These are phyloP conservation scores for Beauveria bassiana DNA, from an alignment of 2,329 filamentous ascomycete species.

Conservation along the genomic window DNA sequence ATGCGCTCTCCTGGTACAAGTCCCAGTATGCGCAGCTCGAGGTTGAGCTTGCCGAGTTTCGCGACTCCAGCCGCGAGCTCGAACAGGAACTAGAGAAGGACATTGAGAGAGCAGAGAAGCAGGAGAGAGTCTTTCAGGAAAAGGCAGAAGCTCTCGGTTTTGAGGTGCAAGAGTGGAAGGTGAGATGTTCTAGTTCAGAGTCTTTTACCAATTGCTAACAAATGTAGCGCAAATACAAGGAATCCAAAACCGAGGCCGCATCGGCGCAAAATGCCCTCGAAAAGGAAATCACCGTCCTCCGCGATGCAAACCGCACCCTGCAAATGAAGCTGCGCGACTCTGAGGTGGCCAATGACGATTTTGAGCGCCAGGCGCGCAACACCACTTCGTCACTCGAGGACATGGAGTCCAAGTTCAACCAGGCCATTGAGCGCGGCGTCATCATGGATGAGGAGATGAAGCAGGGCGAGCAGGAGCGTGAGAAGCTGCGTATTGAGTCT, in stretches of 20 bases:
- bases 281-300: constrained; percentile 89
- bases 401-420: constrained; percentile 93
- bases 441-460: constrained; percentile 95
- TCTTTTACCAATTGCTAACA: constrained; percentile 11
- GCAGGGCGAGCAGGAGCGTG: constrained; percentile 83
- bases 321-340: constrained; percentile 85
- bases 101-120: constrained; percentile 89
- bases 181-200: constrained; percentile 34
- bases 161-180: constrained; percentile 98
- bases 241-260: constrained; percentile 83
- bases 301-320: constrained; percentile 74
- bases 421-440: constrained; percentile 83
- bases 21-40: constrained; percentile 89
- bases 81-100: constrained; percentile 95
- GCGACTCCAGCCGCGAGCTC: constrained; percentile 85
- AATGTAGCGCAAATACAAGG: constrained; percentile 82
- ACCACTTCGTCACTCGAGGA: constrained; percentile 95
- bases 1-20: constrained; percentile 92
- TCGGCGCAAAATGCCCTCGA: constrained; percentile 77
- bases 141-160: constrained; percentile 79
- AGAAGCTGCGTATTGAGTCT: constrained; percentile 78
- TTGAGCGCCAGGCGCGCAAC: constrained; percentile 90
- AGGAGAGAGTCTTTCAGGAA: constrained; percentile 76
- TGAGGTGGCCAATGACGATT: constrained; percentile 97
- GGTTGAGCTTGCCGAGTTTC: constrained; percentile 85